Percentiles rank a stretch among this genome's conserved stretches.
phyloP scores from a whole-genome alignment of 2,329 filamentous ascomycete species.

The Aspergillus ruber region DNA sequence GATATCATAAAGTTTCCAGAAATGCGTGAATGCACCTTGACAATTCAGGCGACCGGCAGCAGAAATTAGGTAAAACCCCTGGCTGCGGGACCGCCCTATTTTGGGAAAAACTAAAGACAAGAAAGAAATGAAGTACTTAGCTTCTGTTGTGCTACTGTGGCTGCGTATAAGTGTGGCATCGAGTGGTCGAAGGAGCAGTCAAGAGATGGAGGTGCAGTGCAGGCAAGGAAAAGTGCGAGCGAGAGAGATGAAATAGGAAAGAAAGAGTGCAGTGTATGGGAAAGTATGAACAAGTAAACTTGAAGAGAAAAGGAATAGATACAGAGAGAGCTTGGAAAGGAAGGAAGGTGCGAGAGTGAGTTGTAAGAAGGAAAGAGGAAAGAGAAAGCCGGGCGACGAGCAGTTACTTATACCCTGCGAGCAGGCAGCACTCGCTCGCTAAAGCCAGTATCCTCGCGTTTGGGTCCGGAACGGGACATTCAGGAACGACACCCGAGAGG shows the following conservation, averaged over 20 bases:
- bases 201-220: too few species aligned
- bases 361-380: not conserved
- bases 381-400: not conserved
- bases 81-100: not conserved
- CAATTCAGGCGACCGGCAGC: too few species aligned
- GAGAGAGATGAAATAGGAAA: too few species aligned
- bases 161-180: not conserved
- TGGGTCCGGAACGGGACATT: not conserved
- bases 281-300: too few species aligned
- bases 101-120: not conserved
- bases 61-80: too few species aligned
- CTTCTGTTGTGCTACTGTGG: not conserved
- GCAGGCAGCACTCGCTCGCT: not conserved
- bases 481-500: too few species aligned
- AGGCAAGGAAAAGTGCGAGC: too few species aligned
- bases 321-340: too few species aligned
- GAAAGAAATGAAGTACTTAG: not conserved
- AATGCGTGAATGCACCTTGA: not conserved
- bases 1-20: too few species aligned
- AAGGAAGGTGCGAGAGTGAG: not conserved
- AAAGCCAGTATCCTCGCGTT: too few species aligned
- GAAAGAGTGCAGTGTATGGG: too few species aligned
- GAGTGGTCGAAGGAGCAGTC: not conserved
- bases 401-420: not conserved
- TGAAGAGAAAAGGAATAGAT: too few species aligned